Base-by-base conservation (phyloP, 2,329 filamentous ascomycete species). In the Aureobasidium leucospermi region DNA sequence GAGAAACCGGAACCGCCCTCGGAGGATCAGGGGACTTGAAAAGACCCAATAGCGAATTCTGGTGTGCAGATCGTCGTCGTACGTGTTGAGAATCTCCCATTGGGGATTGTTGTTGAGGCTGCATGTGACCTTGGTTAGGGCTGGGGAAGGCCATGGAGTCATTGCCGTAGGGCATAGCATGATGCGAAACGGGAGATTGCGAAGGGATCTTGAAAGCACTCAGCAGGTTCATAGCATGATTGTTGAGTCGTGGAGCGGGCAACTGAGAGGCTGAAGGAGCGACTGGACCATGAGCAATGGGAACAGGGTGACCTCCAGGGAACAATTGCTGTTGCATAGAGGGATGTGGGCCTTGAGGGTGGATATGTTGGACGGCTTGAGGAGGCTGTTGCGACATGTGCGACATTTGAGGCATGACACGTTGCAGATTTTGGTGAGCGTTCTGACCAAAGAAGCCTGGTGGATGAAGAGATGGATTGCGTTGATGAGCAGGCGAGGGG, bases 261-360 rank as follows among this genome's bases (percentile, higher is more conserved):
- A 86, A 67, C 55, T 81, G 81, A 65, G 83, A 70, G 5, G 83
- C 81, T 36, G 80, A 76, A 1, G 83, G 84, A 32, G 80, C 76
- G 38, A 72, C 70, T 42, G 77, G 74, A n/a, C 74, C 74, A 59
- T 74, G 73, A 53, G 67, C 39, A 62, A 60, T 49, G 53, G 62
- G 28, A 66, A 43, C 19, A 61, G 64, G 11, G 65, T 62, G 36
- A 62, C 62, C 59, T 62, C 61, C 45, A 67, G 61, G 19, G 65
- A 63, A 38, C 64, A 66, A 11, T 29, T 64, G 64, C 47, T 66
- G 68, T 39, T 64, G 65, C 19, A 58, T 46, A 29, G 52, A 61
- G 43, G 19, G 60, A 32, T 51, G 46, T 6, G 60, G 38, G 19
- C 52, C 55, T 8, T 32, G 60, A 41, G 48, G 52, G 39, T 61